Conservation (phyloP, 31 red algal genomes). For the Asparagopsis taxiformis region DNA sequence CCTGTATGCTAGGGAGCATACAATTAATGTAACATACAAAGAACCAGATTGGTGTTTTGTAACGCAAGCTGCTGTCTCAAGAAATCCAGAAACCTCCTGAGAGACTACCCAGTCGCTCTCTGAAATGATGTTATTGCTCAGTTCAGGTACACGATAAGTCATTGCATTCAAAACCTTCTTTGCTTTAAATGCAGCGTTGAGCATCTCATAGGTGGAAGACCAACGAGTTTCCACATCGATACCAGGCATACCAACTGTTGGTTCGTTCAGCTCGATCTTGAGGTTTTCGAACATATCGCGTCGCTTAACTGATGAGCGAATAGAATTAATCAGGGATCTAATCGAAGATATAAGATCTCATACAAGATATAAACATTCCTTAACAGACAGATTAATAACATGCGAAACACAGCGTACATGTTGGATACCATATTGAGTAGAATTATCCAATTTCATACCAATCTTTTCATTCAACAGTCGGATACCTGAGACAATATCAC, state of each 20-base stretch:
- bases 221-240: background rate
- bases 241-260: background rate
- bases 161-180: background rate
- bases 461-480: too few relatives aligned
- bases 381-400: background rate
- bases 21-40: background rate
- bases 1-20: too few relatives aligned
- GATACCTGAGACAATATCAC: too few relatives aligned
- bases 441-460: too few relatives aligned
- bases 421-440: background rate
- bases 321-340: conserved; percentile 9
- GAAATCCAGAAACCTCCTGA: background rate
- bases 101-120: background rate
- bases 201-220: background rate
- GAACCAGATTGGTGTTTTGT: background rate
- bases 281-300: conserved; percentile 15
- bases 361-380: conserved; percentile 2
- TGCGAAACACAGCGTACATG: background rate
- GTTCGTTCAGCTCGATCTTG: background rate
- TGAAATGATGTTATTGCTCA: background rate
- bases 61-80: background rate
- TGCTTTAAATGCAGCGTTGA: background rate
- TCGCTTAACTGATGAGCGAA: conserved; percentile 5
- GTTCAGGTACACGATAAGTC: too few relatives aligned
- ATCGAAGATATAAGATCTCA: background rate